phyloP scores from a whole-genome alignment of 78 protist genomes.

The Thecamonas trahens region DNA sequence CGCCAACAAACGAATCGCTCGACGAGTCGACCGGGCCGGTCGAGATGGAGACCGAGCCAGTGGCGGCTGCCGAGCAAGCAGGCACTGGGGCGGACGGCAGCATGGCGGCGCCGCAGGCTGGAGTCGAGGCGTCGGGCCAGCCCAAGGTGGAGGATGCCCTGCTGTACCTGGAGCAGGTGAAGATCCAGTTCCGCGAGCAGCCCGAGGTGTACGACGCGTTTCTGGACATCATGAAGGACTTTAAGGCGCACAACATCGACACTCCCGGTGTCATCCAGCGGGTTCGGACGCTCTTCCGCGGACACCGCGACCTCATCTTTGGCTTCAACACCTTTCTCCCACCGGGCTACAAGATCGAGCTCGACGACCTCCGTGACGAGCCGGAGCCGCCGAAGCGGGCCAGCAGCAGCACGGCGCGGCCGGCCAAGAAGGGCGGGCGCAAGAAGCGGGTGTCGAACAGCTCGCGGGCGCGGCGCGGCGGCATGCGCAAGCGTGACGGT shows the following conservation, averaged over 20 bases:
- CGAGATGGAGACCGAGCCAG: too few species aligned
- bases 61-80: too few species aligned
- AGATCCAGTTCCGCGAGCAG: constrained; percentile 67
- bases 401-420: neutral
- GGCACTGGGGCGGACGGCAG: too few species aligned
- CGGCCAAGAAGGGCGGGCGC: neutral
- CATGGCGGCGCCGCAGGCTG: too few species aligned
- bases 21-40: too few species aligned
- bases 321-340: constrained; percentile 93
- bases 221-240: constrained; percentile 89
- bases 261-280: constrained; percentile 85
- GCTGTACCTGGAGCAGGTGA: constrained; percentile 75
- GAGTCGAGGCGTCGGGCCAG: too few species aligned
- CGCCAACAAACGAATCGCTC: too few species aligned
- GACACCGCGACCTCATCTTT: constrained; percentile 66
- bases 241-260: constrained; percentile 79
- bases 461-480: too few species aligned
- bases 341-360: constrained; percentile 77
- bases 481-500: too few species aligned
- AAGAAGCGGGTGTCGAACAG: neutral
- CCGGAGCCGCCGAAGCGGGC: constrained; percentile 2
- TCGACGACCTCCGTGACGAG: constrained; percentile 9
- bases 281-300: constrained; percentile 71
- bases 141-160: constrained; percentile 79
- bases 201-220: constrained; percentile 82